A percentile compares a stretch with the other conserved stretches of the same genome.
These are phyloP conservation scores for Suillus subaureus DNA, from an alignment of 768 basidiomycete genomes.

Conservation along the genomic window DNA sequence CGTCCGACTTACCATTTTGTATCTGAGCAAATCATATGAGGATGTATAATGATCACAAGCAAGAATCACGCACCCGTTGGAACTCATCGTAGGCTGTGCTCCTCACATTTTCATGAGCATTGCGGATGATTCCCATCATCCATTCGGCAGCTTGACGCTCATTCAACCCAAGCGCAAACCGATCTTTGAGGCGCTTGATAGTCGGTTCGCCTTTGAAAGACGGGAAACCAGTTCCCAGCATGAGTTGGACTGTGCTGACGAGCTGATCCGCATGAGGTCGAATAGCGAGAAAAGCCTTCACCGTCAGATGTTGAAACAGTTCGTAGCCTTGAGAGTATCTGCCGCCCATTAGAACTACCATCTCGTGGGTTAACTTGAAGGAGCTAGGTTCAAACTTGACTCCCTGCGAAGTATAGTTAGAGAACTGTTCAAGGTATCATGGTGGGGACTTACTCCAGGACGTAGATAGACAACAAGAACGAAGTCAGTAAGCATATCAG, in stretches of 20 bases:
- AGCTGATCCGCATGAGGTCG: slow-evolving; percentile 94
- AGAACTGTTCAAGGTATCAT: not conserved
- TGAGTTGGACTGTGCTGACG: slow-evolving; percentile 84
- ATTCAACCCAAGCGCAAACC: slow-evolving; percentile 80
- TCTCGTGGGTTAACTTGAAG: slow-evolving; percentile 99
- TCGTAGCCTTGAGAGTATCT: slow-evolving; percentile 92
- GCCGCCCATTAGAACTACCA: slow-evolving; percentile 98
- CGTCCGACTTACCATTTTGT: slow-evolving; percentile 43
- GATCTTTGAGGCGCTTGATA: slow-evolving; percentile 81
- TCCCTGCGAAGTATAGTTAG: slow-evolving; percentile 54
- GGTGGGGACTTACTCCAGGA: slow-evolving; percentile 54
- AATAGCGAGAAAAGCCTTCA: slow-evolving; percentile 96
- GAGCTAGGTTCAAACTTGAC: slow-evolving; percentile 98
- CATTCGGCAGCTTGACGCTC: slow-evolving; percentile 93
- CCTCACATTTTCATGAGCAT: slow-evolving; percentile 94
- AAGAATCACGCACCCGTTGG: slow-evolving; percentile 64
- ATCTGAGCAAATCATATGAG: slow-evolving; percentile 31
- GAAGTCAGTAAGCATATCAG: slow-evolving; percentile 29
- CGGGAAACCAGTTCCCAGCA: slow-evolving; percentile 93
- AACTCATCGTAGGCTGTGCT: slow-evolving; percentile 96
- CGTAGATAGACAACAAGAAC: slow-evolving; percentile 38
- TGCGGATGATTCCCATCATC: slow-evolving; percentile 86
- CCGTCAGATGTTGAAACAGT: slow-evolving; percentile 89
- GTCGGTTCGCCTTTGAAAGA: slow-evolving; percentile 97
- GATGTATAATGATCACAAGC: not conserved